Conservation (phyloP, 2,329 filamentous ascomycete species). For the Verticillium isaacii region DNA sequence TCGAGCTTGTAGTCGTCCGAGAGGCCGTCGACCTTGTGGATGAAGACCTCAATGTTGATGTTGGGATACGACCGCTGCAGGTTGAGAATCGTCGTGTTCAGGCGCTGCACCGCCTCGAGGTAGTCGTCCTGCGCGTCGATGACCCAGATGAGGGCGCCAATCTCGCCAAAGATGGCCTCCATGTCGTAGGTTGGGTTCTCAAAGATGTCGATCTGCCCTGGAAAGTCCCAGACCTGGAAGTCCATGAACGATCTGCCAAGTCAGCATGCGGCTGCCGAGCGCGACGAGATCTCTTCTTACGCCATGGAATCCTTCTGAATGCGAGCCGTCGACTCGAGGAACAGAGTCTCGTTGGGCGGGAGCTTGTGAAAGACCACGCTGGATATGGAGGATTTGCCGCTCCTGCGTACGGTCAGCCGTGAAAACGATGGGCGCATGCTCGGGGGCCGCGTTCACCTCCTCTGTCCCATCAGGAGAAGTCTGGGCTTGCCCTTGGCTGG, state of each 20-base stretch:
- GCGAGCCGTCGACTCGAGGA: constrained; percentile 88
- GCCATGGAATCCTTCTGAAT: constrained; percentile 95
- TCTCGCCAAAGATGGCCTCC: constrained; percentile 89
- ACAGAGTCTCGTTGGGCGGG: constrained; percentile 90
- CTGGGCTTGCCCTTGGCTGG: constrained; percentile 69
- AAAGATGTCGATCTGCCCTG: constrained; percentile 85
- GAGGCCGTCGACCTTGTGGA: constrained; percentile 97
- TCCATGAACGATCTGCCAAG: constrained; percentile 87
- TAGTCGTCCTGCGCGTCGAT: constrained; percentile 99
- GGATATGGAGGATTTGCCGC: constrained; percentile 96
- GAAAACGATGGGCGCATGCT: background rate
- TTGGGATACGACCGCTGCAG: constrained; percentile 85
- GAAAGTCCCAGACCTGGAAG: constrained; percentile 97
- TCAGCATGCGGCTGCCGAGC: background rate
- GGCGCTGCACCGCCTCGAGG: constrained; percentile 78
- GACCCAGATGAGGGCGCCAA: constrained; percentile 95
- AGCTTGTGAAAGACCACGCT: constrained; percentile 99
- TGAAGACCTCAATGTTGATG: constrained; percentile 97
- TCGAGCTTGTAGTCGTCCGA: constrained; percentile 96
- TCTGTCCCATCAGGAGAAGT: constrained; percentile 89
- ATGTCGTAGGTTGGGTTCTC: constrained; percentile 86
- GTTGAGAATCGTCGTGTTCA: constrained; percentile 85
- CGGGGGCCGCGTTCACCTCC: constrained; percentile 58
- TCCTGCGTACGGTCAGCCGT: constrained; percentile 48
- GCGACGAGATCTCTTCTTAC: constrained; percentile 46